These are phyloP conservation scores for Triticum timopheevii DNA, from an alignment of 176 grass and related monocot genomes.

Conservation along the genomic window DNA sequence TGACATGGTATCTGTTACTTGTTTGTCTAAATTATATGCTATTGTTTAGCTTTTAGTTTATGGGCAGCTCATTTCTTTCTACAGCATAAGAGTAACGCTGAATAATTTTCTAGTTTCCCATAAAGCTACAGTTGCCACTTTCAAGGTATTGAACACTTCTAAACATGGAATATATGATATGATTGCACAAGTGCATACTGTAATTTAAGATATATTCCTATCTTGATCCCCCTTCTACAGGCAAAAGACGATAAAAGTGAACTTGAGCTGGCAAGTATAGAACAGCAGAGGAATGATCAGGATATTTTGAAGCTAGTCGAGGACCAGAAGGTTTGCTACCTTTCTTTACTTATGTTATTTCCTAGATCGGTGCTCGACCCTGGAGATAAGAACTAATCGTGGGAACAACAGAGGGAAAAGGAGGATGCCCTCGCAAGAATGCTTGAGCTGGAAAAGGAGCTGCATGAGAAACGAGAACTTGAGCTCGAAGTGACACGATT, in stretches of 20 bases:
- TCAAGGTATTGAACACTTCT: conserved; percentile 8
- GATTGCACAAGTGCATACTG: neutral
- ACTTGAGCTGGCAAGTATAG: conserved; percentile 68
- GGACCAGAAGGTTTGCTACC: conserved; percentile 68
- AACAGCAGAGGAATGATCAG: conserved; percentile 73
- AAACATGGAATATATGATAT: neutral
- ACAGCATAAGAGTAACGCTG: neutral
- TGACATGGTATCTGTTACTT: neutral
- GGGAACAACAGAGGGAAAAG: conserved; percentile 77
- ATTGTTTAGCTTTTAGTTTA: neutral
- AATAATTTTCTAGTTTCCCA: neutral
- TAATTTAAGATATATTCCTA: neutral
- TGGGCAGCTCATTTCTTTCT: conserved; percentile 1
- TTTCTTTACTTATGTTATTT: conserved; percentile 19
- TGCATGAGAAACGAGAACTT: conserved; percentile 84
- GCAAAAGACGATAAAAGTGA: conserved; percentile 60
- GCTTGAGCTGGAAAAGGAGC: conserved; percentile 75
- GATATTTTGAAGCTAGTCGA: conserved; percentile 77
- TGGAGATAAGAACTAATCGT: conserved; percentile 31
- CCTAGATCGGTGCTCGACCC: neutral
- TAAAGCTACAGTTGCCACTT: conserved; percentile 1
- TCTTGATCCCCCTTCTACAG: conserved; percentile 7
- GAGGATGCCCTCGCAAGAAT: conserved; percentile 77
- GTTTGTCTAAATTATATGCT: conserved; percentile 4
- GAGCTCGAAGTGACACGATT: conserved; percentile 81